Evolutionary conservation across 371 early-diverging fungal species (phyloP).

Genomic region (Apophysomyces variabilis): DNA sequence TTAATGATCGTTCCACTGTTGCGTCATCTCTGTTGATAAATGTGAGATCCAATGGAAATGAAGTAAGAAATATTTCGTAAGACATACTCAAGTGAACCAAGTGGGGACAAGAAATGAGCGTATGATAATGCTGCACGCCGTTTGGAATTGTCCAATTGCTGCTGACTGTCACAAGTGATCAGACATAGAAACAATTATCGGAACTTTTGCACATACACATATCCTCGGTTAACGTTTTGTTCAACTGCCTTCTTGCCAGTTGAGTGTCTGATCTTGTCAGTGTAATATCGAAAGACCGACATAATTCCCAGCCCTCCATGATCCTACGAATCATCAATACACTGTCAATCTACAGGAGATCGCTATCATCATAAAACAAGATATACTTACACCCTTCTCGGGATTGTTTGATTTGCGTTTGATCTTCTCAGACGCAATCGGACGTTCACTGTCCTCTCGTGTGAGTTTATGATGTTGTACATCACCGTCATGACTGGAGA

Average conservation of each 20-base stretch:
- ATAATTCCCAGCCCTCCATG: constrained; percentile 34
- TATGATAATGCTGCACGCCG: constrained; percentile 47
- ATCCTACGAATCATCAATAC: constrained; percentile 20
- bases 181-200: not conserved
- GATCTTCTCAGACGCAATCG: constrained; percentile 59
- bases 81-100: constrained; percentile 44
- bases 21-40: constrained; percentile 17
- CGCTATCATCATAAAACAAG: not conserved
- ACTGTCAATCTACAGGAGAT: not conserved
- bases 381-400: constrained; percentile 36
- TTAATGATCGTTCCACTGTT: constrained; percentile 9
- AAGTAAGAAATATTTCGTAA: not conserved
- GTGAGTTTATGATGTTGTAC: constrained; percentile 50
- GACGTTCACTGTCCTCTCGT: constrained; percentile 53
- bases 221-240: constrained; percentile 36
- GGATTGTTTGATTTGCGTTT: constrained; percentile 47
- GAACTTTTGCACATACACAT: constrained; percentile 35
- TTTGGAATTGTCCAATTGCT: constrained; percentile 42
- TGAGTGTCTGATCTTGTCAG: constrained; percentile 50
- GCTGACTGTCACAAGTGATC: constrained; percentile 33
- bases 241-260: constrained; percentile 32
- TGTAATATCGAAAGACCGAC: constrained; percentile 55
- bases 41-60: not conserved
- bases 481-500: constrained; percentile 17
- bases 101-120: constrained; percentile 47